Evolutionary conservation across 352 stramenopile species (phyloP), one percentile per base, ranked within the genome.

Genomic region (Salisapilia sapeloensis): DNA sequence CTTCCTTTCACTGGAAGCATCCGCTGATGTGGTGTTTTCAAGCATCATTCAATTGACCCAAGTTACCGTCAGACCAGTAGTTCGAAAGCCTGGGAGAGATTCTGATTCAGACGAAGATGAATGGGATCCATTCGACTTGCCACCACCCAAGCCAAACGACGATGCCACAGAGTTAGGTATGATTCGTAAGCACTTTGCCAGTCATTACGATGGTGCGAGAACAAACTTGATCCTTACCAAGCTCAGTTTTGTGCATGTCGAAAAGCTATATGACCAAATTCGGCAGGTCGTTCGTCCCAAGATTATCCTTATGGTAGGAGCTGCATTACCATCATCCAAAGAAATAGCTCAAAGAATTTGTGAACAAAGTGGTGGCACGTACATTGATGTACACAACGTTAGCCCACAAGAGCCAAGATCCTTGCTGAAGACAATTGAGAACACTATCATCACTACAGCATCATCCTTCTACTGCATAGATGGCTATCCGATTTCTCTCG

Each of bases 21-120:
- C 4, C n/a, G 29, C 15, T 40, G 18, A 1, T 11, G 12, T 40
- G 5, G 3, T 4, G 24, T 13, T 6, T 9, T 29, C 6, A 32
- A 6, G 21, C 28, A 29, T 14, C 8, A 38, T 3, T 15, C 18
- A 25, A 11, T 21, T 12, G 10, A 28, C 13, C 10, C 13, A 28
- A 28, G 13, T 12, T 28, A 28, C 24, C 10, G 24, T 12, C 13
- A 13, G 10, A 28, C 24, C 10, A 28, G 25, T 7, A 56, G 52
- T 64, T 63, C 27, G 44, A 51, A 9, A 34, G 38, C 4, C 25
- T 78, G 1, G 46, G 64, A 33, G 27, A 47, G 18, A 33, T 79
- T 23, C 16, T 74, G 17, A 44, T 79, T 14, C 40, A 76, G 13
- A 67, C 69, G 38, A 52, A 56, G 16, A 32, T 38, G 14, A 38